Evolutionary conservation across 257 asterid species (phyloP), one percentile per base, ranked within the genome.

Genomic region (Thymus quinquecostatus): DNA sequence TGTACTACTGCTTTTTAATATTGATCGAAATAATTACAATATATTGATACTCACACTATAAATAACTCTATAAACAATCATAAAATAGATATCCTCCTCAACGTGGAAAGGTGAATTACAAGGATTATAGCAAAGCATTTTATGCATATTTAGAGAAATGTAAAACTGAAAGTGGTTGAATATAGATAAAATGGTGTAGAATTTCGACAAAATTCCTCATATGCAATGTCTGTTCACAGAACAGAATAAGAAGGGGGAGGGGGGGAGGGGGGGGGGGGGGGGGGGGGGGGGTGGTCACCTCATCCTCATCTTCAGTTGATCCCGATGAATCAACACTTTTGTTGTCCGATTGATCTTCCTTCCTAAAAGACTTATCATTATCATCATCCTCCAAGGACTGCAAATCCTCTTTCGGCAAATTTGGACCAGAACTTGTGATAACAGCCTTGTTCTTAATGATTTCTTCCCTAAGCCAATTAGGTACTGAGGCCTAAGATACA

Each of bases 391-490:
- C 96, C 73, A 77, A 65, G 70, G 89, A 86, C 64, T 80, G 84
- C 41, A 81, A 77, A 69, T 89, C 90, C 68, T 77, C 95, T 71
- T 74, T 82, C 45, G 53, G 80, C 48, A 78, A 68, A 48, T 77
- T 92, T 3, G 74, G 81, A 56, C 75, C 73, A 53, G 95, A 83
- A 76, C 84, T 89, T 36, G 95, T 70, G 69, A 94, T 83, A 77
- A 79, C 88, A 80, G 96, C 86, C 86, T 92, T 95, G 50, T 85
- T 95, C 80, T 92, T 95, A 53, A 91, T 95, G 64, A 95, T 89
- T 82, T 93, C 98, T 82, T 93, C 98, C 83, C 96, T 88, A 41
- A 93, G 94, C 98, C 98, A 93, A 82, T 86, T 93, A 77, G 98
- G 98, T 27, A 93, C 98, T 13, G 97, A 86, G 34, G 96, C 96